Conservation (phyloP, 371 early-diverging fungal genomes). For the Synchytrium microbalum region DNA sequence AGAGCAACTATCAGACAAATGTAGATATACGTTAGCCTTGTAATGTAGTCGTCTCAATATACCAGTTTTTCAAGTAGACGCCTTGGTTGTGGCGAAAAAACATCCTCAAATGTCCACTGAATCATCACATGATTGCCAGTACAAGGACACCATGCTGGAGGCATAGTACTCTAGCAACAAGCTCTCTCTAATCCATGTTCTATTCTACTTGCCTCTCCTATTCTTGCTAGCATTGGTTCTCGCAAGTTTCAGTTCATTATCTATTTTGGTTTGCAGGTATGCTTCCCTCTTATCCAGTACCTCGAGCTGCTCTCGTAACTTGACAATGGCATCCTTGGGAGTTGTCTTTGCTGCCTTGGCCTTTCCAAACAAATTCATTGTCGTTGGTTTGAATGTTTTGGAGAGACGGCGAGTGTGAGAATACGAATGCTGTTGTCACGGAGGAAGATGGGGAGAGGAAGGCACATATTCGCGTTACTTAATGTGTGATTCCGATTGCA, state of each 20-base stretch:
- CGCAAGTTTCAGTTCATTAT: slow-evolving; percentile 80
- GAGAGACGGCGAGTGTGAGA: too few species aligned
- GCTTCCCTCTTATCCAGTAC: slow-evolving; percentile 93
- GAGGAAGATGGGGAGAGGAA: too few species aligned
- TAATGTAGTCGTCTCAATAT: not conserved
- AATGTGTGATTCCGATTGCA: too few species aligned
- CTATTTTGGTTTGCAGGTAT: slow-evolving; percentile 78
- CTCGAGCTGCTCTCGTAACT: slow-evolving; percentile 78
- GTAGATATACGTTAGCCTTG: not conserved
- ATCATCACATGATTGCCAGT: not conserved
- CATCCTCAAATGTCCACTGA: slow-evolving; percentile 5
- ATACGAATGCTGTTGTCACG: too few species aligned
- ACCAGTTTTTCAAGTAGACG: slow-evolving; percentile 7
- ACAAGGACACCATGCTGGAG: too few species aligned
- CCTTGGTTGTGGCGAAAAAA: slow-evolving; percentile 1
- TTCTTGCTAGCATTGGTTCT: slow-evolving; percentile 88
- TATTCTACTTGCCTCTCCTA: slow-evolving; percentile 59
- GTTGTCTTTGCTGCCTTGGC: slow-evolving; percentile 64
- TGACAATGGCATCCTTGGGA: slow-evolving; percentile 91
- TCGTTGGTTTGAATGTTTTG: too few species aligned
- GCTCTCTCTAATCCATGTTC: too few species aligned
- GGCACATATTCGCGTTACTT: too few species aligned
- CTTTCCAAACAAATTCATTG: slow-evolving; percentile 61
- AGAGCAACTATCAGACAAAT: slow-evolving; percentile 62
- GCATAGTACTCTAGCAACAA: too few species aligned